phyloP scores from a whole-genome alignment of 2,329 filamentous ascomycete genomes.

The Simplicillium aogashimaense region DNA sequence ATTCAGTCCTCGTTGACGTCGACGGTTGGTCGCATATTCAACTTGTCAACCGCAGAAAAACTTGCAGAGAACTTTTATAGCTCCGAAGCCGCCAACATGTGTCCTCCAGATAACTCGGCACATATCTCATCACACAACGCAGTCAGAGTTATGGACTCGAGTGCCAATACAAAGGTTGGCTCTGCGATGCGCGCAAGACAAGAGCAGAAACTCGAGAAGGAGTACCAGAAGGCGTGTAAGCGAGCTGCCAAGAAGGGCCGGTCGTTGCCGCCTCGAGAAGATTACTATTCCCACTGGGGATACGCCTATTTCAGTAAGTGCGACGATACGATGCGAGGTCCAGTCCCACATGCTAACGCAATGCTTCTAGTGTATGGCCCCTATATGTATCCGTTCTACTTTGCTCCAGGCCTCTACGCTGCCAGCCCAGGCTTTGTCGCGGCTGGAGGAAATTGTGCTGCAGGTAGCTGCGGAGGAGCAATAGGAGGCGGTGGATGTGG shows the following conservation, averaged over 20 bases:
- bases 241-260: constrained; percentile 40
- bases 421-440: constrained; percentile 25
- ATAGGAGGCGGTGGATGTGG: constrained; percentile 34
- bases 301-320: constrained; percentile 32
- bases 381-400: constrained; percentile 30
- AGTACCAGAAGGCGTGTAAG: constrained; percentile 44
- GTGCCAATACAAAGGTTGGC: constrained; percentile 3
- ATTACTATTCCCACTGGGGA: constrained; percentile 46
- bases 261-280: constrained; percentile 32
- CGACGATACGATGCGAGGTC: too few relatives aligned
- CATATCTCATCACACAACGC: constrained; percentile 70
- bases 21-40: constrained; percentile 29
- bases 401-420: constrained; percentile 34
- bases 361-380: constrained; percentile 30
- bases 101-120: constrained; percentile 45
- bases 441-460: constrained; percentile 24
- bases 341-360: neutral
- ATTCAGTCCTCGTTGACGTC: constrained; percentile 33
- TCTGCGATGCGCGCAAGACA: constrained; percentile 11
- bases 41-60: constrained; percentile 4
- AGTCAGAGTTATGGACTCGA: constrained; percentile 25
- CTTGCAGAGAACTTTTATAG: constrained; percentile 31
- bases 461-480: constrained; percentile 38
- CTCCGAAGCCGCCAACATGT: constrained; percentile 37
- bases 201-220: constrained; percentile 32